Percentiles rank a stretch among this genome's conserved stretches.
phyloP scores from a whole-genome alignment of 2,329 filamentous ascomycete genomes.

The Epichloe gansuensis region DNA sequence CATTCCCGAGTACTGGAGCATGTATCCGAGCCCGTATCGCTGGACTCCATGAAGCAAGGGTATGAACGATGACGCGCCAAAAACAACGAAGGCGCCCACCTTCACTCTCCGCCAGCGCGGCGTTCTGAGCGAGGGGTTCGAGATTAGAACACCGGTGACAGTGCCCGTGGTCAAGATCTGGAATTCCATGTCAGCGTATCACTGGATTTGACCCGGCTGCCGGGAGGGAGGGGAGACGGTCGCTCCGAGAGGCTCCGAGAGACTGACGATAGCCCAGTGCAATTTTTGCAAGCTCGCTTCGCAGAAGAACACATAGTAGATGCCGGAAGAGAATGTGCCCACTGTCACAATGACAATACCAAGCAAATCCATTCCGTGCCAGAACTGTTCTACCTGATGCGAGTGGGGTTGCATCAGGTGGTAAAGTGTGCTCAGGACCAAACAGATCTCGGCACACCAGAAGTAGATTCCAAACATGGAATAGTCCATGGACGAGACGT shows the following conservation, averaged over 20 bases:
- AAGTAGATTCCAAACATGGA: slow-evolving; percentile 9
- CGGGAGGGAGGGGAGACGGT: background rate
- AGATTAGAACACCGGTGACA: slow-evolving; percentile 8
- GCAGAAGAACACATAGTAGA: slow-evolving; percentile 11
- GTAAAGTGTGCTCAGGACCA: slow-evolving; percentile 8
- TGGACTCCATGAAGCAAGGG: slow-evolving; percentile 9
- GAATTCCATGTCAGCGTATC: background rate
- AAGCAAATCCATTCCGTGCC: slow-evolving; percentile 11
- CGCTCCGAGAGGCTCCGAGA: background rate
- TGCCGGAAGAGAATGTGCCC: slow-evolving; percentile 10
- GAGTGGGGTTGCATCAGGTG: slow-evolving; percentile 9
- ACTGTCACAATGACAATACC: slow-evolving; percentile 11
- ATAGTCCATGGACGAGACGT: slow-evolving; percentile 5
- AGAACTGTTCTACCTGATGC: slow-evolving; percentile 9
- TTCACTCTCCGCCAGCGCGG: slow-evolving; percentile 9
- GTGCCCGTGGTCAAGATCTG: background rate
- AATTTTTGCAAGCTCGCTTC: slow-evolving; percentile 7
- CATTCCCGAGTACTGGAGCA: slow-evolving; percentile 8
- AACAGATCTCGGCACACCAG: slow-evolving; percentile 8
- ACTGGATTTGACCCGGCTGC: background rate
- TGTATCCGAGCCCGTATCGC: slow-evolving; percentile 9
- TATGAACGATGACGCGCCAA: slow-evolving; percentile 8
- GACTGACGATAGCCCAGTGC: slow-evolving; percentile 10
- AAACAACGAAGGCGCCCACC: slow-evolving; percentile 5
- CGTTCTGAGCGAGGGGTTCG: slow-evolving; percentile 6